Evolutionary conservation across 2,329 filamentous ascomycete species (phyloP).

Genomic region (Paecilomyces dactylethromorphus): DNA sequence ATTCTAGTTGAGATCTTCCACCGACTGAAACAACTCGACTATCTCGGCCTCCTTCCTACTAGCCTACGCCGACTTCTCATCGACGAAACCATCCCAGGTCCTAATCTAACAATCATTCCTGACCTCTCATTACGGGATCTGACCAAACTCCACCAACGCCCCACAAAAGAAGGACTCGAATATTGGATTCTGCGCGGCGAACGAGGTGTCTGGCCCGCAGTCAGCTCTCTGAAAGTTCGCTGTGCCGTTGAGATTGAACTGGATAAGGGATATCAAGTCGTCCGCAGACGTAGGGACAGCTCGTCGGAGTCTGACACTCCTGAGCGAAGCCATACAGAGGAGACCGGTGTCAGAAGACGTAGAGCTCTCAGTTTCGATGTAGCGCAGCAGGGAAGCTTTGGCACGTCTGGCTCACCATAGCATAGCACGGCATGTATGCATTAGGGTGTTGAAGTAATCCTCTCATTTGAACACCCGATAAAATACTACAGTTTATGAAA

Average conservation of each 20-base stretch:
- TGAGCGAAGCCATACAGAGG: slow-evolving; percentile 22
- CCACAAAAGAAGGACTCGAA: slow-evolving; percentile 66
- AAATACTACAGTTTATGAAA: too few relatives aligned
- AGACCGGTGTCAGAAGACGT: slow-evolving; percentile 8
- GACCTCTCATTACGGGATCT: slow-evolving; percentile 70
- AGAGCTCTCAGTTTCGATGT: slow-evolving; percentile 13
- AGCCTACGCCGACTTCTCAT: slow-evolving; percentile 69
- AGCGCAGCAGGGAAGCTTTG: background rate
- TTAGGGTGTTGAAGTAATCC: background rate
- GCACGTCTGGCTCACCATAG: background rate
- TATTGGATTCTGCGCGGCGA: slow-evolving; percentile 86
- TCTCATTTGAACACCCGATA: background rate
- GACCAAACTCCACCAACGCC: slow-evolving; percentile 71
- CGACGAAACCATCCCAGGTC: slow-evolving; percentile 73
- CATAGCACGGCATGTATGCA: background rate
- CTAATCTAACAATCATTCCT: slow-evolving; percentile 74
- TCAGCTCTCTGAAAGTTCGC: slow-evolving; percentile 72
- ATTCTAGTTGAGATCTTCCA: slow-evolving; percentile 73
- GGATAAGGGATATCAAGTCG: slow-evolving; percentile 75
- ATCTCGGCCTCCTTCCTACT: slow-evolving; percentile 63
- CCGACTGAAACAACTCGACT: slow-evolving; percentile 73
- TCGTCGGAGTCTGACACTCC: slow-evolving; percentile 10
- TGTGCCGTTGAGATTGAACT: slow-evolving; percentile 84
- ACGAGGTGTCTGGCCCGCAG: slow-evolving; percentile 82
- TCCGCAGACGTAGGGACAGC: slow-evolving; percentile 43